phyloP scores from a whole-genome alignment of 352 stramenopile genomes.

The Phytophthora capsici region DNA sequence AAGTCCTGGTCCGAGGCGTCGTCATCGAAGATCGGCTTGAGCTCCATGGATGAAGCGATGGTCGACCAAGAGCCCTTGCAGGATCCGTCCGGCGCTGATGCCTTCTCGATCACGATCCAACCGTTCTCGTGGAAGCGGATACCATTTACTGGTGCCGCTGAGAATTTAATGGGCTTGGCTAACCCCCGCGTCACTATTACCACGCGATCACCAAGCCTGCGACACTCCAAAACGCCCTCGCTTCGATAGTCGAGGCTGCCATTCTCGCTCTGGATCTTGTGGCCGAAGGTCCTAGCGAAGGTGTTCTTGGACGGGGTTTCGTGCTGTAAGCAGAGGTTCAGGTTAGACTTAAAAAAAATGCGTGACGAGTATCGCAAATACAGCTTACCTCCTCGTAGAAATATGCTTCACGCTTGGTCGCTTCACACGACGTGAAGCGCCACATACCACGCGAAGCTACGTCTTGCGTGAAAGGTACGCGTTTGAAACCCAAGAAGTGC shows the following conservation, averaged over 20 bases:
- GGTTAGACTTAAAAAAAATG: background rate
- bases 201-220: constrained; percentile 44
- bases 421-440: constrained; percentile 43
- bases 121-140: constrained; percentile 53
- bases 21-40: constrained; percentile 40
- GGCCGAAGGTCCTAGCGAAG: constrained; percentile 34
- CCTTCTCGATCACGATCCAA: constrained; percentile 49
- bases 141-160: constrained; percentile 41
- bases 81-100: constrained; percentile 8
- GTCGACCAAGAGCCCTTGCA: constrained; percentile 26
- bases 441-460: constrained; percentile 43
- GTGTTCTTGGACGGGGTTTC: constrained; percentile 27
- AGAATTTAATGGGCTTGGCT: constrained; percentile 54
- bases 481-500: constrained; percentile 39
- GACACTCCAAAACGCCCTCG: constrained; percentile 45
- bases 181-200: constrained; percentile 51
- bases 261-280: constrained; percentile 43
- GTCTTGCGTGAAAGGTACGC: constrained; percentile 38
- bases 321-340: constrained; percentile 17
- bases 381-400: constrained; percentile 44
- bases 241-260: constrained; percentile 44
- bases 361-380: background rate
- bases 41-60: constrained; percentile 35
- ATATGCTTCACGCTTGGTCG: constrained; percentile 30
- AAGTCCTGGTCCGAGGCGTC: constrained; percentile 34